These are phyloP conservation scores for Mortierella antarctica DNA, from an alignment of 192 early-diverging fungal species.

Conservation along the genomic window DNA sequence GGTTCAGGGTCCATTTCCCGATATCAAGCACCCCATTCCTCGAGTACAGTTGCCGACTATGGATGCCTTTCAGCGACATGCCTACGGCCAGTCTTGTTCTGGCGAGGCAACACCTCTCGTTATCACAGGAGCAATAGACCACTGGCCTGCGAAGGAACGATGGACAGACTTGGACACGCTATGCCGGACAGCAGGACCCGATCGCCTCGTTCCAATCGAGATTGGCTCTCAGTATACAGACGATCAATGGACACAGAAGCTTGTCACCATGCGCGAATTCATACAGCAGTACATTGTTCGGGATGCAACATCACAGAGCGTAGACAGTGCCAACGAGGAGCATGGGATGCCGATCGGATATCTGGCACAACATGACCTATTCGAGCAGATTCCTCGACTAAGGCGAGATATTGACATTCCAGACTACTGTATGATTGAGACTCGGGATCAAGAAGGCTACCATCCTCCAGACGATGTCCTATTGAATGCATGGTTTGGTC, in stretches of 20 bases:
- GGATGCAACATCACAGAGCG: background rate
- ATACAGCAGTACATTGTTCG: slow-evolving; percentile 58
- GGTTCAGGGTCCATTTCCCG: slow-evolving; percentile 8
- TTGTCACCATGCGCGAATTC: slow-evolving; percentile 80
- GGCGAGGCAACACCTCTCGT: slow-evolving; percentile 57
- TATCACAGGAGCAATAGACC: slow-evolving; percentile 60
- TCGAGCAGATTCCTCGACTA: slow-evolving; percentile 79
- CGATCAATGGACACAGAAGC: slow-evolving; percentile 74
- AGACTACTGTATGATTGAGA: slow-evolving; percentile 78
- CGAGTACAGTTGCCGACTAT: slow-evolving; percentile 49
- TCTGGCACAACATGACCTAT: slow-evolving; percentile 89
- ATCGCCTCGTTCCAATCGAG: slow-evolving; percentile 86
- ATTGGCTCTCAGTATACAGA: slow-evolving; percentile 85
- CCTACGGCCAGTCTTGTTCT: slow-evolving; percentile 9
- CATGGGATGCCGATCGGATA: slow-evolving; percentile 60
- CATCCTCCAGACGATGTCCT: slow-evolving; percentile 58
- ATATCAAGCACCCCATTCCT: slow-evolving; percentile 33
- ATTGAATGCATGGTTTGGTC: slow-evolving; percentile 87
- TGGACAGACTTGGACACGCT: slow-evolving; percentile 77
- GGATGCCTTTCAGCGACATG: slow-evolving; percentile 48
- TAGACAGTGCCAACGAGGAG: background rate
- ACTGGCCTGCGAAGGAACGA: slow-evolving; percentile 76
- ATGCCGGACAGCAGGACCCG: slow-evolving; percentile 62
- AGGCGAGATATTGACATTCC: slow-evolving; percentile 77
- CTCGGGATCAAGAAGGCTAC: slow-evolving; percentile 35